phyloP scores from a whole-genome alignment of 2,329 filamentous ascomycete genomes.

The Leptodontidium sp. region DNA sequence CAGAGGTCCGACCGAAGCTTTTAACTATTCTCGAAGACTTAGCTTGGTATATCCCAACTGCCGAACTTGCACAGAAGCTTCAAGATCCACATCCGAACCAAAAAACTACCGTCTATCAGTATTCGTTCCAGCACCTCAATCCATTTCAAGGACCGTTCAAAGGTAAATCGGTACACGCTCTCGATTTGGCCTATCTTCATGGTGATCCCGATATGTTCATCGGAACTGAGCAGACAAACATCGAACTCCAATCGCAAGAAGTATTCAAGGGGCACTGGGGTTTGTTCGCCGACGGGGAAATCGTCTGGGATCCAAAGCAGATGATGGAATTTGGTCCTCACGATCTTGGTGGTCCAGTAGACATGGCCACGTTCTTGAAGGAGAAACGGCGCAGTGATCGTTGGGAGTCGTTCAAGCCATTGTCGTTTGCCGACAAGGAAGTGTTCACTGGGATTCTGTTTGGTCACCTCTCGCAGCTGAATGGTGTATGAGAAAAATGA shows the following conservation, averaged over 20 bases:
- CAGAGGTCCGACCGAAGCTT: not conserved
- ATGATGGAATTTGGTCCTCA: conserved; percentile 15
- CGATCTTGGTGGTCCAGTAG: not conserved
- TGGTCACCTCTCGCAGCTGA: conserved; percentile 5
- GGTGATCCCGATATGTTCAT: conserved; percentile 23
- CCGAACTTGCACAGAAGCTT: not conserved
- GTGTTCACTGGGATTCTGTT: not conserved
- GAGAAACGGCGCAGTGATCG: conserved; percentile 3
- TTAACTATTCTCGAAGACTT: conserved; percentile 19
- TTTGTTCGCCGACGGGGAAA: conserved; percentile 24
- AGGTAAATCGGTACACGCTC: not conserved
- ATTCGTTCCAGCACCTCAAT: conserved; percentile 23
- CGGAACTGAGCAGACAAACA: conserved; percentile 11
- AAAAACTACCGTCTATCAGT: conserved; percentile 15
- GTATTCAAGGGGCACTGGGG: conserved; percentile 20
- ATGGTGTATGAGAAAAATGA: not conserved
- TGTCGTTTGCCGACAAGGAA: conserved; percentile 4
- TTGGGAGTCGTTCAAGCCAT: not conserved
- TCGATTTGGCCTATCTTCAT: conserved; percentile 30
- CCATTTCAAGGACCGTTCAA: conserved; percentile 16
- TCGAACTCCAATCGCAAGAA: conserved; percentile 9
- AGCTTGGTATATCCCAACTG: conserved; percentile 9
- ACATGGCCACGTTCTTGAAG: not conserved
- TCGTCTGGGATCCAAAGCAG: conserved; percentile 8
- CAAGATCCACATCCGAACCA: not conserved